Evolutionary conservation across 169 alveolate species (phyloP).

Genomic region (Plasmodium knowlesi): DNA sequence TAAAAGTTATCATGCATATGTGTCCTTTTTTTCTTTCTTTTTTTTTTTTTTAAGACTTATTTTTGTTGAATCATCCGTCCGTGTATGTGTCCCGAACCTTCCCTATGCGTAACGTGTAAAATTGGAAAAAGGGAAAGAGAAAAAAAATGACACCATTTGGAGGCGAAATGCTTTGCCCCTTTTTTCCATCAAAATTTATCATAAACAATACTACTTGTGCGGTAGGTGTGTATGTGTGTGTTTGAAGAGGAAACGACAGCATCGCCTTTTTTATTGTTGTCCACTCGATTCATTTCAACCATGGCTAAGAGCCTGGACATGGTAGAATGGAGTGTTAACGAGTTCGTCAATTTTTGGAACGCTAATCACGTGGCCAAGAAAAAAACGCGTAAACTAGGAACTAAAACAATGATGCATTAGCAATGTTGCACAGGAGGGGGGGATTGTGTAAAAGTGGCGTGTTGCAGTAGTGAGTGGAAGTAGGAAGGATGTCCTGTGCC

Average conservation of each 20-base stretch:
- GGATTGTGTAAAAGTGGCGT: background rate
- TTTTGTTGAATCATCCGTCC: background rate
- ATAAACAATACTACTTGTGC: background rate
- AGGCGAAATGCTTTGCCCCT: background rate
- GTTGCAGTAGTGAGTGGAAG: background rate
- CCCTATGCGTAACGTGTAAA: background rate
- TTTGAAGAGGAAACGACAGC: background rate
- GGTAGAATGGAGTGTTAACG: background rate
- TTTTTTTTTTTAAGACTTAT: background rate
- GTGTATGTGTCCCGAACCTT: background rate
- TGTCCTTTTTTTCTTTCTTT: background rate
- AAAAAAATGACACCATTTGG: background rate
- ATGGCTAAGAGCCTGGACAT: background rate
- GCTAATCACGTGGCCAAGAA: background rate
- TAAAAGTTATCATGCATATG: background rate
- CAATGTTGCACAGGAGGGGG: background rate
- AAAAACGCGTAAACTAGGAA: background rate
- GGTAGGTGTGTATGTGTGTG: background rate
- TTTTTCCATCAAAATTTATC: background rate
- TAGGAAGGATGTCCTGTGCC: background rate
- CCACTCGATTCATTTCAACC: background rate
- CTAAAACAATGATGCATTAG: background rate
- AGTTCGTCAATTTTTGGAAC: background rate
- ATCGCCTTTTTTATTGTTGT: background rate
- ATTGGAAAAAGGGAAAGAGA: background rate